Conservation (phyloP, 441 rosid species). For the Erodium chrysanthum region DNA sequence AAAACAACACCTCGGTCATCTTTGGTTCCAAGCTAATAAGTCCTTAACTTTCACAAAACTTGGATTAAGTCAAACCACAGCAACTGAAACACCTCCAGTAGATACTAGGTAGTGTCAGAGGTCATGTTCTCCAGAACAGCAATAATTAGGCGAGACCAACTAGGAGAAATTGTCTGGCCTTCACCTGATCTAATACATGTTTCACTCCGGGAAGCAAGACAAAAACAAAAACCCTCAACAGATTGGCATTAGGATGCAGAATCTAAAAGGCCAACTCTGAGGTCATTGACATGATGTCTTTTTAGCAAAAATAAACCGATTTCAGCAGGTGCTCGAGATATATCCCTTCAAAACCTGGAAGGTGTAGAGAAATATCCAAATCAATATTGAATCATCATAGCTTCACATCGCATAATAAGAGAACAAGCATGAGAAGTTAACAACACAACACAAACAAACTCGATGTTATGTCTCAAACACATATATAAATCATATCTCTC, state of each 20-base stretch:
- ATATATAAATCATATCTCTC: background rate
- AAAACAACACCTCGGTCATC: constrained; percentile 43
- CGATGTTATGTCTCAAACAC: background rate
- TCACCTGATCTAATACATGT: constrained; percentile 20
- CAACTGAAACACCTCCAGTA: constrained; percentile 7
- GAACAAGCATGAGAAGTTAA: too few relatives aligned
- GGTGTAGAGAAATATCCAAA: constrained; percentile 9
- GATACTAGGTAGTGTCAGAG: constrained; percentile 12
- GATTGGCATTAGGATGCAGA: constrained; percentile 13
- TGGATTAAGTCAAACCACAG: constrained; percentile 6
- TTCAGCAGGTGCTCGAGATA: constrained; percentile 30
- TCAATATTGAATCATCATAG: constrained; percentile 13
- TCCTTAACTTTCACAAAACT: constrained; percentile 12
- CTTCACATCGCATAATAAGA: constrained; percentile 27
- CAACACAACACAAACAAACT: too few relatives aligned
- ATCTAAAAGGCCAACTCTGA: constrained; percentile 20
- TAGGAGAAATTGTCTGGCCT: constrained; percentile 9
- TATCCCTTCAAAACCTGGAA: constrained; percentile 21
- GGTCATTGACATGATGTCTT: constrained; percentile 20
- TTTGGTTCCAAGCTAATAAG: constrained; percentile 13
- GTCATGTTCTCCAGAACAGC: constrained; percentile 8
- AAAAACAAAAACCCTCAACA: background rate
- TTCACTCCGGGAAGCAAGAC: constrained; percentile 11
- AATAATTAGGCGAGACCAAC: background rate
- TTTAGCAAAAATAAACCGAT: background rate